Conservation (phyloP, 305 asterid genomes). For the Striga hermonthica region DNA sequence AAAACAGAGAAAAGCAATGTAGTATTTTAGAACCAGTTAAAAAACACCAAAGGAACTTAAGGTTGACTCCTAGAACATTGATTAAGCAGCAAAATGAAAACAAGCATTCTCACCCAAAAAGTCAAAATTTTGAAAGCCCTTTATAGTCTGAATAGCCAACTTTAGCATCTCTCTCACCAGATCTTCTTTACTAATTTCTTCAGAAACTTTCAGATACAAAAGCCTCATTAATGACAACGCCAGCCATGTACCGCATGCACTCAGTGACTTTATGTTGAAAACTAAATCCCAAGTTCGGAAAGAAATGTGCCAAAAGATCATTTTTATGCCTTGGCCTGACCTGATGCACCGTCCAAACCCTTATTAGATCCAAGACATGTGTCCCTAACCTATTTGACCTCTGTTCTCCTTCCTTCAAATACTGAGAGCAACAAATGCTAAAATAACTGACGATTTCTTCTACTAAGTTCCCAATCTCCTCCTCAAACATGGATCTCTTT, state of each 20-base stretch:
- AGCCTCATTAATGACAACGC: constrained; percentile 40
- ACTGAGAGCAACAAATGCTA: constrained; percentile 34
- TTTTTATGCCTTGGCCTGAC: constrained; percentile 7
- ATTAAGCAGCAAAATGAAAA: constrained; percentile 18
- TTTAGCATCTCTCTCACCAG: constrained; percentile 27
- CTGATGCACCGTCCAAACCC: constrained; percentile 37
- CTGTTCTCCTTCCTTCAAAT: constrained; percentile 24
- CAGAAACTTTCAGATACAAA: constrained; percentile 37
- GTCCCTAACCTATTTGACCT: constrained; percentile 22
- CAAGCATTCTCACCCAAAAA: constrained; percentile 36
- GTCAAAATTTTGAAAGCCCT: constrained; percentile 39
- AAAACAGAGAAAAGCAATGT: constrained; percentile 12
- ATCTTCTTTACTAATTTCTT: constrained; percentile 25
- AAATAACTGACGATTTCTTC: constrained; percentile 29
- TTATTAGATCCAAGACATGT: constrained; percentile 26
- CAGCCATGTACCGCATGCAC: constrained; percentile 32
- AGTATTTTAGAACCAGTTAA: constrained; percentile 22
- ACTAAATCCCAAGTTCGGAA: constrained; percentile 31
- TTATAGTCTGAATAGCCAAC: constrained; percentile 39
- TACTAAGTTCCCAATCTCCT: constrained; percentile 28
- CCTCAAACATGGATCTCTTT: constrained; percentile 27
- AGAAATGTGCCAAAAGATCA: constrained; percentile 34
- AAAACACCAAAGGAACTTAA: constrained; percentile 11
- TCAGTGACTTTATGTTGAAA: constrained; percentile 28
- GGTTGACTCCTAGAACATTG: constrained; percentile 24